Evolutionary conservation across 805 yeast species (phyloP), one percentile per base, ranked within the genome.

Genomic region (Cyberlindnera xylosilytica): DNA sequence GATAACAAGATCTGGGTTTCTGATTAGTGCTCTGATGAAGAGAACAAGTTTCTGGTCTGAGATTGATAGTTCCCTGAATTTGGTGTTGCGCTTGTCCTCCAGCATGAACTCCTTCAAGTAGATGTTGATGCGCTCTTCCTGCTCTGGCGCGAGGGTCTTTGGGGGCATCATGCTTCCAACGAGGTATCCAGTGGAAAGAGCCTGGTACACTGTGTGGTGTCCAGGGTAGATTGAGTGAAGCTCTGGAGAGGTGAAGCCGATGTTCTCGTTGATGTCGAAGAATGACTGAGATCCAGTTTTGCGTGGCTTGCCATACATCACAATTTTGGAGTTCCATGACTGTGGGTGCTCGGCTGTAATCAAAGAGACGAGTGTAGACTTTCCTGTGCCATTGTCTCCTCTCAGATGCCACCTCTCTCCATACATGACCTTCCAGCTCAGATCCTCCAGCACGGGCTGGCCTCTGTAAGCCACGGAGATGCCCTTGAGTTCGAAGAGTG

Each of bases 261-360:
- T 86, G n/a, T 62, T 56, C 34, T 75, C 73, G 63, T 91, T 91
- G 46, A 87, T 80, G 38, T 82, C 85, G 56, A 87, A 88, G 58
- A 84, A 90, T 46, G 79, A 81, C 13, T 82, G 77, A 30, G 66
- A 69, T 2, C 98, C 99, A 0, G 90, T 81, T 45, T 73, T 74
- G 31, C 97, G 73, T 8, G 80, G 75, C 24, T 72, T 72, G 0
- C 89, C 88, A 51, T 83, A 73, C 35, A 88, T 68, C 7, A 67
- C 63, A 18, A 93, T 72, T 18, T 74, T 77, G 5, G 78, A 73
- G 51, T 79, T 82, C 98, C 98, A 91, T 2, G 97, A 82, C 63
- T 91, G 97, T 1, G 99, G 99, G 60, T 91, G 99, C 54, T 91
- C 99, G 4, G 96, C 89, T 0, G 96, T 89, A 22, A 91, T 70